Evolutionary conservation across 164 flowering plant genomes (phyloP).

Genomic region (Tetracentron sinense): DNA sequence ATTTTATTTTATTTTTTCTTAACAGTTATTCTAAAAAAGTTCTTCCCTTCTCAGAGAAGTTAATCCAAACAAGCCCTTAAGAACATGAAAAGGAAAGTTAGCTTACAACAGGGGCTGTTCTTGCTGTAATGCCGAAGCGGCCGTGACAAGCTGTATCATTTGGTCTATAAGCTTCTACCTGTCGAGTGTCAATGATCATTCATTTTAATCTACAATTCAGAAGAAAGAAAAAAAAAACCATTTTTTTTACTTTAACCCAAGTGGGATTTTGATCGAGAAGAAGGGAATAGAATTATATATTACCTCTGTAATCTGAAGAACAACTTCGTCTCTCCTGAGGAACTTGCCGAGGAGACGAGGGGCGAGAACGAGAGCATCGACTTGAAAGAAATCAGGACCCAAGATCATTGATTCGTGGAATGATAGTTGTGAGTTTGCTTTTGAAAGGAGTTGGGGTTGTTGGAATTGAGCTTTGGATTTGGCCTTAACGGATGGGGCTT

Average conservation of each 20-base stretch:
- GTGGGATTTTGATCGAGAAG: neutral
- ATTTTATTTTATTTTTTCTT: no score
- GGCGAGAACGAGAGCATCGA: constrained; percentile 91
- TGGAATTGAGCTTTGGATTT: constrained; percentile 6
- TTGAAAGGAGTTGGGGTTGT: constrained; percentile 3
- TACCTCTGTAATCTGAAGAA: constrained; percentile 96
- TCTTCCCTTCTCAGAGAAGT: no score
- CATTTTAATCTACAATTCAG: neutral
- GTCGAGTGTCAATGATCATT: constrained; percentile 17
- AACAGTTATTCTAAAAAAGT: no score
- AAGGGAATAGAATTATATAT: neutral
- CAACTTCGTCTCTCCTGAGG: constrained; percentile 71
- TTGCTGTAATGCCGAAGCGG: constrained; percentile 80
- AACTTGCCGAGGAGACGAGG: constrained; percentile 95
- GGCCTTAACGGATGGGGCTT: neutral
- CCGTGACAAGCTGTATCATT: constrained; percentile 96
- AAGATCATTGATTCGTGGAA: constrained; percentile 25
- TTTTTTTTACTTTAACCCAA: neutral
- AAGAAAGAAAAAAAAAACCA: neutral
- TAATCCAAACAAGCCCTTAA: no score
- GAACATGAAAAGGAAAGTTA: no score
- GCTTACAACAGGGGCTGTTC: constrained; percentile 96
- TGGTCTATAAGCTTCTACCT: constrained; percentile 96
- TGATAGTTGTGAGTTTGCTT: constrained; percentile 5
- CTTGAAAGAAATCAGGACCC: constrained; percentile 52